Percentiles rank a stretch among this genome's conserved stretches.
Conservation (phyloP, 1,284 basidiomycete species). For the Amylostereum areolatum region DNA sequence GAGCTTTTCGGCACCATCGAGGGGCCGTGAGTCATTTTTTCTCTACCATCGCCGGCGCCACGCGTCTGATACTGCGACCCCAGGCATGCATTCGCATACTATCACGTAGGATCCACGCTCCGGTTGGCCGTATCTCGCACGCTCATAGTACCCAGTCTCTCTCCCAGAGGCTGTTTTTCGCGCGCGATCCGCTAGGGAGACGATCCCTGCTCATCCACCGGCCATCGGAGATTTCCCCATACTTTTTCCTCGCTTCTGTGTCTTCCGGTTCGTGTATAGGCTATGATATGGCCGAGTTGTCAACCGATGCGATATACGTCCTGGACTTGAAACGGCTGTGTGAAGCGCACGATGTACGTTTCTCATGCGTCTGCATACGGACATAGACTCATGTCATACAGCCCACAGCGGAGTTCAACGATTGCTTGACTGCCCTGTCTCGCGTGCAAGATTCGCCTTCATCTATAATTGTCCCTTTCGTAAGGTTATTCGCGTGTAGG, state of each 20-base stretch:
- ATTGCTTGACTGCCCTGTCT: slow-evolving; percentile 20
- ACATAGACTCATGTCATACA: slow-evolving; percentile 13
- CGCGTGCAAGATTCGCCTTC: neutral
- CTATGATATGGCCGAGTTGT: slow-evolving; percentile 56
- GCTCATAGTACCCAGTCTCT: slow-evolving; percentile 30
- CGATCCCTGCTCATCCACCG: slow-evolving; percentile 77
- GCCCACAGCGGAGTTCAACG: slow-evolving; percentile 27
- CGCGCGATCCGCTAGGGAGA: slow-evolving; percentile 86
- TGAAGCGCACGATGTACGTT: slow-evolving; percentile 3
- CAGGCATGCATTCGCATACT: slow-evolving; percentile 83
- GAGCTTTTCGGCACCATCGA: slow-evolving; percentile 63
- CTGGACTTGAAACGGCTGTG: slow-evolving; percentile 35
- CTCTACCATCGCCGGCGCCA: neutral
- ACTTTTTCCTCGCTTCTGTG: slow-evolving; percentile 61
- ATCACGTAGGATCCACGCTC: slow-evolving; percentile 44
- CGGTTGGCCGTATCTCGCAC: neutral
- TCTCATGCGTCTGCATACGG: slow-evolving; percentile 6
- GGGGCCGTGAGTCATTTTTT: slow-evolving; percentile 68
- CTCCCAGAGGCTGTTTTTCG: slow-evolving; percentile 62
- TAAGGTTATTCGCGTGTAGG: neutral
- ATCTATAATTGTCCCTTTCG: slow-evolving; percentile 2
- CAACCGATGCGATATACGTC: slow-evolving; percentile 52
- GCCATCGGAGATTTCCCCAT: slow-evolving; percentile 41
- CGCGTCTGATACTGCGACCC: slow-evolving; percentile 4
- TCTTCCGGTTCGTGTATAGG: slow-evolving; percentile 42